A percentile compares a stretch with the other conserved stretches of the same genome.
phyloP scores from a whole-genome alignment of 163 green algal species.

The Prototheca wickerhamii region DNA sequence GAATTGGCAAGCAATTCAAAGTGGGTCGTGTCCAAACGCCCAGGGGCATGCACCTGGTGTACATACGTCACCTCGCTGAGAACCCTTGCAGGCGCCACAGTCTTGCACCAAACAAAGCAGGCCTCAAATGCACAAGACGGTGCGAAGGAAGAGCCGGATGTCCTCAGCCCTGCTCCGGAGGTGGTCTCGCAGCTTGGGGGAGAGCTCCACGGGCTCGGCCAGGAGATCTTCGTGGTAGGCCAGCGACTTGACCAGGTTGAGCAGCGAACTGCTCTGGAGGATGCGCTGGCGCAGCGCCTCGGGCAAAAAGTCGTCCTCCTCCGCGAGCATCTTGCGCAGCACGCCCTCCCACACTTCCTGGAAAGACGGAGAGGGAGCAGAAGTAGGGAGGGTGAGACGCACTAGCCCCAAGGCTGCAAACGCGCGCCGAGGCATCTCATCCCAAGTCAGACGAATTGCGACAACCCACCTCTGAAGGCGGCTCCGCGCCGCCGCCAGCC shows the following conservation, averaged over 20 bases:
- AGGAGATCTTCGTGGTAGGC: conserved; percentile 38
- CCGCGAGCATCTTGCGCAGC: conserved; percentile 9
- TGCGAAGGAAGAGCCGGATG: conserved; percentile 36
- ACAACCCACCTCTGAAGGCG: neutral
- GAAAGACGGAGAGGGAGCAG: neutral
- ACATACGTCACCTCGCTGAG: too few relatives aligned
- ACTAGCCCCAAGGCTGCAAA: neutral
- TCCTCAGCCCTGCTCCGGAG: conserved; percentile 22
- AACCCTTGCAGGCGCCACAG: too few relatives aligned
- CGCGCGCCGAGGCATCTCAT: neutral
- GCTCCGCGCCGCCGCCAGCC: neutral
- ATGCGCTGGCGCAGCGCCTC: conserved; percentile 27
- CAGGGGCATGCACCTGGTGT: too few relatives aligned
- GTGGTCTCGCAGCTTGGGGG: conserved; percentile 8
- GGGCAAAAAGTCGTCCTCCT: conserved; percentile 9
- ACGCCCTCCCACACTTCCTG: conserved; percentile 7
- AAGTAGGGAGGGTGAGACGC: neutral
- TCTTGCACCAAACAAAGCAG: too few relatives aligned
- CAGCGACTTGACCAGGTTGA: conserved; percentile 44
- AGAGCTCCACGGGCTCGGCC: conserved; percentile 17
- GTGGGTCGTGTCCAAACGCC: too few relatives aligned
- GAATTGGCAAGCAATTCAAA: too few relatives aligned
- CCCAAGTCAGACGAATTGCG: neutral
- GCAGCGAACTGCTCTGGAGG: conserved; percentile 28
- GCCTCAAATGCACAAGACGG: conserved; percentile 44